These are phyloP conservation scores for Curvularia sp. DNA, from an alignment of 2,329 filamentous ascomycete genomes.

Conservation along the genomic window DNA sequence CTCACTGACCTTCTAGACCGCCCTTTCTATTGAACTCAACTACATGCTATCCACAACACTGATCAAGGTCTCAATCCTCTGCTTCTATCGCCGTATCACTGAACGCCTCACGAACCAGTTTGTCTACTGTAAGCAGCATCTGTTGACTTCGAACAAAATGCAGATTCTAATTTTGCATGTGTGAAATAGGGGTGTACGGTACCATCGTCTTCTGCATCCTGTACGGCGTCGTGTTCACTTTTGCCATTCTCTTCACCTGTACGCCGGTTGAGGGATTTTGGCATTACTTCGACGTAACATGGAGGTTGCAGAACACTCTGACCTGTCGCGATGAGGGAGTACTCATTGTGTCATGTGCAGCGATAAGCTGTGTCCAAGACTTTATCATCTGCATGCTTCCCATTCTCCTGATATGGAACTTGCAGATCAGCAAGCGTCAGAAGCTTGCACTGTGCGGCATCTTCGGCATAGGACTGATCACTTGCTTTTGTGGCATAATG, in stretches of 20 bases:
- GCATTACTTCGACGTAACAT: slow-evolving; percentile 46
- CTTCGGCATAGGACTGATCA: slow-evolving; percentile 54
- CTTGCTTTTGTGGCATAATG: slow-evolving; percentile 47
- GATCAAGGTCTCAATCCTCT: slow-evolving; percentile 47
- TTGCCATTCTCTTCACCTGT: slow-evolving; percentile 50
- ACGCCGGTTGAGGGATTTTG: slow-evolving; percentile 53
- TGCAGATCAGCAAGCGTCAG: slow-evolving; percentile 54
- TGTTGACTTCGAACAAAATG: background rate
- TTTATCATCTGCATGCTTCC: slow-evolving; percentile 53
- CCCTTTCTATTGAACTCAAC: slow-evolving; percentile 42
- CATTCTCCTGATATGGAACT: slow-evolving; percentile 55
- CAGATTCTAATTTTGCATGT: background rate
- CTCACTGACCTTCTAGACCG: slow-evolving; percentile 31
- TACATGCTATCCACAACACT: slow-evolving; percentile 41
- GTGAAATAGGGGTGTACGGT: slow-evolving; percentile 36
- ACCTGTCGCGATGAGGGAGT: slow-evolving; percentile 50
- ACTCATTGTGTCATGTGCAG: slow-evolving; percentile 50
- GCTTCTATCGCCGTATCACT: slow-evolving; percentile 55
- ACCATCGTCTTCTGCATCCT: slow-evolving; percentile 50
- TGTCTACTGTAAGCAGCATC: slow-evolving; percentile 36
- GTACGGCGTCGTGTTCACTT: slow-evolving; percentile 51
- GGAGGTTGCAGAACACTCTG: slow-evolving; percentile 42
- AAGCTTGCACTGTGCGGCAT: slow-evolving; percentile 56
- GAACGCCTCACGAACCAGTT: slow-evolving; percentile 47
- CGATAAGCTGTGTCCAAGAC: slow-evolving; percentile 52